Base-by-base conservation (phyloP, 1,139 yeast genomes). In the Debaryomycetaceae sp. region DNA sequence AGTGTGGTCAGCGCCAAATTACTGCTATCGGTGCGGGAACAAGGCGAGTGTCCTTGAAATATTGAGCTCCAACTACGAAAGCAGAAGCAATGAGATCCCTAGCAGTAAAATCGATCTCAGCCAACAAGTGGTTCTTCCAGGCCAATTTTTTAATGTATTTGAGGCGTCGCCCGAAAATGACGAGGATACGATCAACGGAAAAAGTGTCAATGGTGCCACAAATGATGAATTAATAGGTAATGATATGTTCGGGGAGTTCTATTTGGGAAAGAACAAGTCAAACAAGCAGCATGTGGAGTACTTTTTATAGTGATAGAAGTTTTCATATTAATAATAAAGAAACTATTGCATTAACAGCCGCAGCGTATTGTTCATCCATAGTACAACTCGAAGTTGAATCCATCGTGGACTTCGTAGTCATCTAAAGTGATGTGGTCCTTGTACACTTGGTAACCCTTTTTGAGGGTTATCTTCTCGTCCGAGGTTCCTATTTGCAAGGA, bases 1-100 rank as follows among this genome's bases (percentile, higher is more conserved):
- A 0, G 98, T 95, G 11, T 95, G 99, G 99, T 85, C 95, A 1
- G 99, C 99, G 0, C 99, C 99, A 0, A 93, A 93, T 60, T 93
- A 93, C 62, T 95, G 99, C 63, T 95, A 93, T 60, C 67, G 99
- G 51, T 93, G 99, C 67, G 99, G 98, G 2, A 95, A 93, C 59
- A 87, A 89, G 58, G 99, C 99, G 1, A 87, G 96, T 34, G 91
- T 95, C 6, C 72, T 95, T 53, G 97, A 95, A 62, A 82, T 93
- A 5, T 47, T 57, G 31, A 65, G 68, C 49, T 58, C 72, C 5
- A 64, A 62, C 49, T 66, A 64, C 49, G 65, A 60, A 50, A 51
- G 47, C 41, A 55, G 57, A 36, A 45, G 27, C n/a, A 33, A 24
- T 7, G 43, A 41, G 4, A n/a, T 14, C 6, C 38, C 36, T 7